Conservation (phyloP, 192 early-diverging fungal species). For the Mortierella hygrophila region DNA sequence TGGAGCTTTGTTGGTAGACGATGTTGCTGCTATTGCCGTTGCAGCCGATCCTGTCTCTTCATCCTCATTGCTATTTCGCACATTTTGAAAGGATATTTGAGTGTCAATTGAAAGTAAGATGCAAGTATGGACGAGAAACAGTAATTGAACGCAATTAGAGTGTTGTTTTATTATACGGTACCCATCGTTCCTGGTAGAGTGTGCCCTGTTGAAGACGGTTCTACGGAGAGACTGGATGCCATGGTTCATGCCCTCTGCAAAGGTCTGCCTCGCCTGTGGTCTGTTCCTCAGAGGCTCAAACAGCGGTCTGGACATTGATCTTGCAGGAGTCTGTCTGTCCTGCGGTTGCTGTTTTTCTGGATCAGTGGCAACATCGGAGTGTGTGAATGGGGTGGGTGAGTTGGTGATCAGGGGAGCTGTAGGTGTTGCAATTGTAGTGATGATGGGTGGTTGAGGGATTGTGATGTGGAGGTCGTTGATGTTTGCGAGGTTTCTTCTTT, state of each 20-base stretch:
- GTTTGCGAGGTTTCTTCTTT: not conserved
- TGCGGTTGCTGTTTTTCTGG: not conserved
- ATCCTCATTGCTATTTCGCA: not conserved
- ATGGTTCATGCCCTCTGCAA: conserved; percentile 40
- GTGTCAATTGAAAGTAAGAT: not conserved
- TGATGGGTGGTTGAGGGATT: not conserved
- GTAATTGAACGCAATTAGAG: not conserved
- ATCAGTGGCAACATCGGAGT: not conserved
- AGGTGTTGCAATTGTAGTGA: not conserved
- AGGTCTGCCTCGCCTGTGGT: conserved; percentile 23
- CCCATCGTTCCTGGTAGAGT: conserved; percentile 12
- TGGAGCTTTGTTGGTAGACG: not conserved
- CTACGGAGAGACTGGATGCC: conserved; percentile 29
- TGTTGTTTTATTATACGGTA: not conserved
- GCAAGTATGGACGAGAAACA: not conserved
- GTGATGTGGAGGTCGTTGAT: not conserved
- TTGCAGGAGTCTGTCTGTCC: not conserved
- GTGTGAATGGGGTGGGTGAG: not conserved
- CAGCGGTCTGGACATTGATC: not conserved
- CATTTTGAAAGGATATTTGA: not conserved
- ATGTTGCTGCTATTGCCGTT: not conserved
- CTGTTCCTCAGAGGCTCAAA: conserved; percentile 14
- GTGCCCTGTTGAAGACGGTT: conserved; percentile 26
- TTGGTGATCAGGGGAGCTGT: not conserved
- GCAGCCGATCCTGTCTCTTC: not conserved